Conservation (phyloP, 2,329 filamentous ascomycete species). For the Alternaria metachromatica region DNA sequence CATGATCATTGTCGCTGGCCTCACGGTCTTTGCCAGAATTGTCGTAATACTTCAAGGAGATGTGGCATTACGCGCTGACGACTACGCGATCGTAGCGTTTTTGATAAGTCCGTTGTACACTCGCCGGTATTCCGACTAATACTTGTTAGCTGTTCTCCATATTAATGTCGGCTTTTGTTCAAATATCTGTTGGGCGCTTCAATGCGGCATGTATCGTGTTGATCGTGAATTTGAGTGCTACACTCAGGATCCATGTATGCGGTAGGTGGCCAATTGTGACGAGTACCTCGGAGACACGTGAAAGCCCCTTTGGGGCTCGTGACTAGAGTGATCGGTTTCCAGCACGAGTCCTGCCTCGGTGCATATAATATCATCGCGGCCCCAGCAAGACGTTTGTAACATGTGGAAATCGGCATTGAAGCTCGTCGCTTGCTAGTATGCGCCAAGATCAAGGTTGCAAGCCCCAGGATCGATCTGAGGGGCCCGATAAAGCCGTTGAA, state of each 20-base stretch:
- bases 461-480: background rate
- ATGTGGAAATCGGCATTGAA: background rate
- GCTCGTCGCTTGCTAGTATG: background rate
- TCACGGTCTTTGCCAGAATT: background rate
- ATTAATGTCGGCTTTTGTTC: background rate
- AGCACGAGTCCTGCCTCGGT: background rate
- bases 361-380: background rate
- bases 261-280: background rate
- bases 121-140: background rate
- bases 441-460: background rate
- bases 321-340: background rate
- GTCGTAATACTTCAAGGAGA: background rate
- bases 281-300: background rate
- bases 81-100: background rate
- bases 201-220: background rate
- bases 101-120: background rate
- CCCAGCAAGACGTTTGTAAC: background rate
- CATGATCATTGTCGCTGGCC: background rate
- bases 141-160: background rate
- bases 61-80: background rate
- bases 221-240: background rate
- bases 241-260: background rate
- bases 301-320: background rate
- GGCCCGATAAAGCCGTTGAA: conserved; percentile 3
- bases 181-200: background rate